Base-by-base conservation (phyloP, 306 rosid genomes). In the Dalbergia cochinchinensis region DNA sequence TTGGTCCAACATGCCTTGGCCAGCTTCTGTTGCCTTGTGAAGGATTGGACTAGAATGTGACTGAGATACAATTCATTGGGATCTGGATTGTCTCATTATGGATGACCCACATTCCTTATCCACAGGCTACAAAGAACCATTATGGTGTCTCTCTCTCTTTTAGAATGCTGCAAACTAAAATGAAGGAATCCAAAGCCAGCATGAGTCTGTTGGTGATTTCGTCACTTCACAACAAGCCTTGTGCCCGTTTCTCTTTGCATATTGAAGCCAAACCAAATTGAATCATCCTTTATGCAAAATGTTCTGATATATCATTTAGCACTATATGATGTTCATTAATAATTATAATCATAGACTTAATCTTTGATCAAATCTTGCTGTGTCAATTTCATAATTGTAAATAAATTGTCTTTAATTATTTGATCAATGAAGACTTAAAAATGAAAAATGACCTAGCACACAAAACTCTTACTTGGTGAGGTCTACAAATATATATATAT, bases 21-120 rank as follows among this genome's bases (percentile, higher is more conserved):
- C 73, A 63, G 45, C 62, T 82, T 73, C 34, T 66, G 48, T 69
- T 69, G 81, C 84, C 73, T 22, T 76, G 16, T 82, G 70, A 70
- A 37, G 20, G 66, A 16, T 68, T 82, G 62, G 31, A 48, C 66
- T 67, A 59, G 54, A 55, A 48, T 57, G 20, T 45, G 34, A 5
- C 57, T 8, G 33, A 33, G 11, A 48, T 37, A 60, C 14, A 26
- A 39, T 50, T 50, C 51, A 68, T 45, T 74, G 11, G 31, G 53
- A 69, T 60, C 75, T 81, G 48, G 65, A 22, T 59, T 81, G 57
- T 81, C 58, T 74, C 76, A 34, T 58, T 26, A 1, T 26, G 22
- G 31, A 73, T 73, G 80, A 74, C 80, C 84, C 80, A 74, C 76
- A 34, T 75, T 67, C 68, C 50, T 50, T 6, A 8, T 41, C 8